These are phyloP conservation scores for Coemansia javaensis DNA, from an alignment of 192 early-diverging fungal genomes.

Conservation along the genomic window DNA sequence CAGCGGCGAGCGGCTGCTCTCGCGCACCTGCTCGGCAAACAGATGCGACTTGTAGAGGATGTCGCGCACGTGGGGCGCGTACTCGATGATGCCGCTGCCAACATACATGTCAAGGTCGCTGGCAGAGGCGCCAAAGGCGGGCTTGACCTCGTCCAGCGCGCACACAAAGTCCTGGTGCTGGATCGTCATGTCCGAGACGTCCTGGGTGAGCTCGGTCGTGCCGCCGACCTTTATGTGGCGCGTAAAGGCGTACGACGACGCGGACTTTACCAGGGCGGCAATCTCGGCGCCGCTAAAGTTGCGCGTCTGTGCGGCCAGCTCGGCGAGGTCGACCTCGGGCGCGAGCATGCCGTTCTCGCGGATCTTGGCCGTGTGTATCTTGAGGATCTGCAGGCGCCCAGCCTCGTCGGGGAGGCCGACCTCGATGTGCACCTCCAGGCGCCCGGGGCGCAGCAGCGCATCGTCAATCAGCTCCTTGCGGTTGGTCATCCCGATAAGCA, in stretches of 20 bases:
- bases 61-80: conserved; percentile 56
- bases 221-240: conserved; percentile 93
- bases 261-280: conserved; percentile 84
- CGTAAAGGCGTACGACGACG: conserved; percentile 93
- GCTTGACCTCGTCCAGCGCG: conserved; percentile 87
- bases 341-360: conserved; percentile 73
- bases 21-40: conserved; percentile 69
- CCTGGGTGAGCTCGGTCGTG: conserved; percentile 71
- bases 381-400: conserved; percentile 90
- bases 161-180: conserved; percentile 78
- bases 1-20: conserved; percentile 78
- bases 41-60: conserved; percentile 56
- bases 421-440: conserved; percentile 97
- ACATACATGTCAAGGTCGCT: conserved; percentile 83
- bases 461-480: conserved; percentile 97
- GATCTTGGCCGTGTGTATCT: conserved; percentile 90
- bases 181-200: conserved; percentile 87
- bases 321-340: conserved; percentile 72
- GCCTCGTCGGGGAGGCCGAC: conserved; percentile 89
- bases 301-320: conserved; percentile 84
- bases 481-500: conserved; percentile 99
- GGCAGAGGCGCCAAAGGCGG: conserved; percentile 92
- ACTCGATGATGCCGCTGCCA: conserved; percentile 83
- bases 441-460: conserved; percentile 89
- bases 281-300: conserved; percentile 99